A percentile compares a stretch with the other conserved stretches of the same genome.
phyloP scores from a whole-genome alignment of 2,329 filamentous ascomycete genomes.

The Paraphoma chrysanthemicola region DNA sequence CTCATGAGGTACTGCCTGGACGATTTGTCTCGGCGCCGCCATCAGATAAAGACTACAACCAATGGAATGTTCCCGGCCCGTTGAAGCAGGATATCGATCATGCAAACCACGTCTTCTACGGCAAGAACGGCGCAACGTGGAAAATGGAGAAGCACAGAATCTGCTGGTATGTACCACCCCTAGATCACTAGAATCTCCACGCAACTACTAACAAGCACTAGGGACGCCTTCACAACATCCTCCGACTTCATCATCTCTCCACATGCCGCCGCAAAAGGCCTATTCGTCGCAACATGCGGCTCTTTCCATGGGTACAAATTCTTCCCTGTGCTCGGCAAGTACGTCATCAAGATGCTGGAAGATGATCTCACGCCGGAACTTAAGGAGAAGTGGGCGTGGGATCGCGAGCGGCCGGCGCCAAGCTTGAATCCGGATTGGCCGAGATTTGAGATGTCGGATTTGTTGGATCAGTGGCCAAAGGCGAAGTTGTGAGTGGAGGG shows the following conservation, averaged over 20 bases:
- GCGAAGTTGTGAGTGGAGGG: conserved; percentile 30
- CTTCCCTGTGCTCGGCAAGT: conserved; percentile 63
- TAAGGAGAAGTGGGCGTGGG: conserved; percentile 68
- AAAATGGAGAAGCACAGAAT: conserved; percentile 68
- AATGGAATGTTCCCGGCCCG: conserved; percentile 65
- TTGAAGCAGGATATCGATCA: conserved; percentile 67
- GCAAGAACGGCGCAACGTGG: conserved; percentile 62
- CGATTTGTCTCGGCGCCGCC: conserved; percentile 65
- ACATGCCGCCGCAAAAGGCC: conserved; percentile 53
- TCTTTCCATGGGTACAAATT: conserved; percentile 69
- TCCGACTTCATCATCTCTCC: conserved; percentile 63
- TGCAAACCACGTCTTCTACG: conserved; percentile 66
- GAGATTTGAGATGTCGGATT: conserved; percentile 63
- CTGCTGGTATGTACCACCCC: too few species aligned
- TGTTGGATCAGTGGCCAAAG: conserved; percentile 48
- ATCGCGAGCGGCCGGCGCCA: conserved; percentile 63
- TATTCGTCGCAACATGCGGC: conserved; percentile 67
- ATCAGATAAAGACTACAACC: conserved; percentile 62
- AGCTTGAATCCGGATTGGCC: conserved; percentile 63
- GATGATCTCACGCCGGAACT: conserved; percentile 54
- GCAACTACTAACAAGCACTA: conserved; percentile 47
- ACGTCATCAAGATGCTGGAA: conserved; percentile 59
- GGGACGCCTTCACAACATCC: conserved; percentile 69
- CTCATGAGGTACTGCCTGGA: conserved; percentile 52
- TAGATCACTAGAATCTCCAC: too few species aligned